A percentile compares a stretch with the other conserved stretches of the same genome.
These are phyloP conservation scores for Eruca vesicaria DNA, from an alignment of 441 rosid genomes.

Conservation along the genomic window DNA sequence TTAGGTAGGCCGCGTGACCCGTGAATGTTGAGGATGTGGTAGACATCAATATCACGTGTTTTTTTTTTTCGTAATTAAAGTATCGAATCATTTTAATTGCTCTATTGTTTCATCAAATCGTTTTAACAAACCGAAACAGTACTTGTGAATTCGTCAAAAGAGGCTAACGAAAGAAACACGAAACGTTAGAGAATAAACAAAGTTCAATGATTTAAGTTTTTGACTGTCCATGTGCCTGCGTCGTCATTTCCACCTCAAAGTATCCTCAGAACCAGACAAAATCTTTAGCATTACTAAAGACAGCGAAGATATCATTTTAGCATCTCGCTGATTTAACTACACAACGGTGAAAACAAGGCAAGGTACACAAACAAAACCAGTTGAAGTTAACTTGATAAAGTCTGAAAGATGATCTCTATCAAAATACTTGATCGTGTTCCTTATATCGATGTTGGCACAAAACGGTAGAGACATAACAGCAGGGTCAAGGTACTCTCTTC, in stretches of 20 bases:
- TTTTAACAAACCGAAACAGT: background rate
- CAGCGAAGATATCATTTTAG: background rate
- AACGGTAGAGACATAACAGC: slow-evolving; percentile 90
- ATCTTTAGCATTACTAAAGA: background rate
- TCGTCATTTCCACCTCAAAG: slow-evolving; percentile 5
- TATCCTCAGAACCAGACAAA: background rate
- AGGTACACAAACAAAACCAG: background rate
- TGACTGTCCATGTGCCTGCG: slow-evolving; percentile 17
- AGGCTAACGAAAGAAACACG: background rate
- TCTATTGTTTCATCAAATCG: background rate
- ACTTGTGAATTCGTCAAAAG: background rate
- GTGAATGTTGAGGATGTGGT: background rate
- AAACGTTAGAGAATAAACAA: background rate
- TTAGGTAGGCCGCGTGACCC: slow-evolving; percentile 2
- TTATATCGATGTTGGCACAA: slow-evolving; percentile 90
- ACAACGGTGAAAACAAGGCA: background rate
- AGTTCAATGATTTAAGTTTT: background rate
- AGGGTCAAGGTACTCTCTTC: slow-evolving; percentile 79
- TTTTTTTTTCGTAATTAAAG: background rate
- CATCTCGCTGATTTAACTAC: background rate
- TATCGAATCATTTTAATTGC: background rate
- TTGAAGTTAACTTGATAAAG: background rate
- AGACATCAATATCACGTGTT: slow-evolving; percentile 11
- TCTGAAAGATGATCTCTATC: slow-evolving; percentile 36
- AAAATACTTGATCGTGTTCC: slow-evolving; percentile 35